Base-by-base conservation (phyloP, 129 eudicot genomes). In the Glebionis coronaria region DNA sequence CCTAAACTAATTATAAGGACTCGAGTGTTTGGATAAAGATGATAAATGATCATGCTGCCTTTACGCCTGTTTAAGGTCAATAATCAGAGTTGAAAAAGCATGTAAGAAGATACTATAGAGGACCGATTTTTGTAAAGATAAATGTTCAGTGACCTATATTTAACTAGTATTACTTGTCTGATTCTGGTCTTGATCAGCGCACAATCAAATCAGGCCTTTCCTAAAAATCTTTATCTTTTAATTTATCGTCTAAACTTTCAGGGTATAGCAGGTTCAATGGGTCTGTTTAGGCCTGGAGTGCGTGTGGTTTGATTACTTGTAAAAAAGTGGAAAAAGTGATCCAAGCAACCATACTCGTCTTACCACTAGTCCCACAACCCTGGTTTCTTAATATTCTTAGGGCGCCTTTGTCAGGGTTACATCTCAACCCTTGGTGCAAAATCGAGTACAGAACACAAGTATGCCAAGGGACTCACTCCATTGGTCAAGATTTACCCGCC, bases 381-480 rank as follows among this genome's bases (percentile, higher is more conserved):
- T 35, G 42, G 42, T 35, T 35, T 35, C 42, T 47, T 61, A 23
- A 62, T n/a, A 53, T n/a, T 16, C 28, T n/a, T 40, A 19, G 14
- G 57, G 67, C 12, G 28, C 11, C 7, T 50, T n/a, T 56, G 62
- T 27, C 65, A 76, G 79, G 61, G 66, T 61, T 47, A 63, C 68
- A 23, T 14, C 68, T 57, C 79, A 55, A 56, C 67, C 70, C 61
- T 45, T 62, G 19, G 25, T 63, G 55, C 65, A 45, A 27, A 55
- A 61, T 67, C 28, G 71, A 21, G 20, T 56, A 46, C 19, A 46
- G 47, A 13, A 47, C 52, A 56, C 51, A 63, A 50, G 25, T 18
- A 42, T 55, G 68, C 50, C 59, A 53, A 58, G 70, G 38, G 51
- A 66, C 35, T 14, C 28, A 35, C 35, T 57, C 68, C 67, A 23